A percentile compares a stretch with the other conserved stretches of the same genome.
phyloP scores from a whole-genome alignment of 129 eudicot species.

The Tanacetum coccineum region DNA sequence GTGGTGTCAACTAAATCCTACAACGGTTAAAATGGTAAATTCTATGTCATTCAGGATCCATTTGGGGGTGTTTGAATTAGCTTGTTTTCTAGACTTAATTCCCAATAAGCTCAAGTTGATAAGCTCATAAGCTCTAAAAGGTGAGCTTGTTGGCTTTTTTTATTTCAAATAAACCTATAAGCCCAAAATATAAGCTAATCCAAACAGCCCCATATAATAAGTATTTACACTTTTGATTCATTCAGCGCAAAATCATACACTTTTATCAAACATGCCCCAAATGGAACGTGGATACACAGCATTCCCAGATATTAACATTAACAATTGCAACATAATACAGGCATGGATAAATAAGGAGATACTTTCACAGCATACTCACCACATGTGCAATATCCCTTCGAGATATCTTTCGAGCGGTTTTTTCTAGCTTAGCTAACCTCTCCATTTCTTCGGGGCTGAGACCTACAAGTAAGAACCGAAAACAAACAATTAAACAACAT shows the following conservation, averaged over 20 bases:
- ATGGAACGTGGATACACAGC: too few relatives aligned
- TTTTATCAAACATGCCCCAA: background rate
- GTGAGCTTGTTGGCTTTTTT: too few relatives aligned
- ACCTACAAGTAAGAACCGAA: constrained; percentile 43
- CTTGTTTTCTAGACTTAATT: too few relatives aligned
- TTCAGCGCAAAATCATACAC: background rate
- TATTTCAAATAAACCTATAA: too few relatives aligned
- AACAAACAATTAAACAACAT: background rate
- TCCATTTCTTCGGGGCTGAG: constrained; percentile 70
- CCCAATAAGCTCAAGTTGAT: too few relatives aligned
- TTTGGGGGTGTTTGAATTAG: too few relatives aligned
- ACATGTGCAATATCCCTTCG: constrained; percentile 95
- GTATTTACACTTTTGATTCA: background rate
- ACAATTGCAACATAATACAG: background rate
- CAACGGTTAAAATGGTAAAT: background rate
- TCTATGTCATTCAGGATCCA: background rate
- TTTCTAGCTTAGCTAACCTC: constrained; percentile 74
- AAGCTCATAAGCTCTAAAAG: too few relatives aligned
- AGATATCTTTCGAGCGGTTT: constrained; percentile 80
- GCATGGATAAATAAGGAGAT: constrained; percentile 11
- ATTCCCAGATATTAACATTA: too few relatives aligned
- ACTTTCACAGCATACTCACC: constrained; percentile 44
- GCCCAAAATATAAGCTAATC: too few relatives aligned
- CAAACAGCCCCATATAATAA: too few relatives aligned
- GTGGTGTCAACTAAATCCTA: background rate